Conservation (phyloP, 169 alveolate species). For the Plasmodium relictum region DNA sequence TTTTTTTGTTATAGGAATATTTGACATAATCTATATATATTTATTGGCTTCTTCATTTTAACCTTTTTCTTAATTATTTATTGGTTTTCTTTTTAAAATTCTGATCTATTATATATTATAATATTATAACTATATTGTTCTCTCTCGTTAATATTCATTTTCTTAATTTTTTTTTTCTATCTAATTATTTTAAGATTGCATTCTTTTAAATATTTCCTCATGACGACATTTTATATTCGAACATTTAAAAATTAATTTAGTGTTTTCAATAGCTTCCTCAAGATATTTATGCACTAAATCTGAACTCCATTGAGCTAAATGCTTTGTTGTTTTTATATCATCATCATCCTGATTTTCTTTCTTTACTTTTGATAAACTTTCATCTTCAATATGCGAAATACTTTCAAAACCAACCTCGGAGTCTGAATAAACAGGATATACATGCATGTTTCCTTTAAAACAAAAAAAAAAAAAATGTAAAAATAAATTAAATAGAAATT, state of each 20-base stretch:
- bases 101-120: background rate
- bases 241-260: slow-evolving; percentile 33
- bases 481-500: too few species aligned
- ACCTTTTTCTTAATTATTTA: background rate
- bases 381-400: slow-evolving; percentile 70
- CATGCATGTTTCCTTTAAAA: slow-evolving; percentile 33
- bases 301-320: slow-evolving; percentile 76
- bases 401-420: slow-evolving; percentile 70
- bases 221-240: slow-evolving; percentile 46
- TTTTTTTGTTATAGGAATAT: too few species aligned
- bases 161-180: background rate
- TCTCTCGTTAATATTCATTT: background rate
- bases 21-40: too few species aligned
- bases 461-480: background rate
- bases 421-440: slow-evolving; percentile 64
- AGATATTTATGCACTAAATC: slow-evolving; percentile 71
- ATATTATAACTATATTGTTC: background rate
- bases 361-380: slow-evolving; percentile 64
- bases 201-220: slow-evolving; percentile 50
- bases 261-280: slow-evolving; percentile 66
- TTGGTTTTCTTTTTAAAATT: background rate
- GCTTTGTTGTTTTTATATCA: slow-evolving; percentile 69
- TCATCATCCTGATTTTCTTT: slow-evolving; percentile 77
- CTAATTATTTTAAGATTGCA: slow-evolving; percentile 16
- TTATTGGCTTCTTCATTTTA: background rate